Percentiles rank a stretch among this genome's conserved stretches.
phyloP scores from a whole-genome alignment of 352 stramenopile species.

The Blastocystis sp. region DNA sequence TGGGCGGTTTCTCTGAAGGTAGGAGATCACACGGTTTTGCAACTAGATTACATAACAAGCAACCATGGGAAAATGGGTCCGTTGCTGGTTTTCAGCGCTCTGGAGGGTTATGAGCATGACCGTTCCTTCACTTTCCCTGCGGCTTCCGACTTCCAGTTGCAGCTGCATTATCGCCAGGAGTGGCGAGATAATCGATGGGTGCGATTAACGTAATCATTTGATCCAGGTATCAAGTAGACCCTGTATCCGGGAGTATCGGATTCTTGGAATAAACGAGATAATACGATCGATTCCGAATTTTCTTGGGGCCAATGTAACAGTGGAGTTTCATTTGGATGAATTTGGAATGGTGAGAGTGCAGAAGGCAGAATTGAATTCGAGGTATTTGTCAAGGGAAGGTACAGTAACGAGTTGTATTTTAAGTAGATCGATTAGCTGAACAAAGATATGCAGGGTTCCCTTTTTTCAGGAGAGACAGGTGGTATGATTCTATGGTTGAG shows the following conservation, averaged over 20 bases:
- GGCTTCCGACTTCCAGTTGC: background rate
- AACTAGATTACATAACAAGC: background rate
- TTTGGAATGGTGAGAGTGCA: background rate
- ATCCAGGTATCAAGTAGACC: background rate
- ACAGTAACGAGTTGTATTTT: background rate
- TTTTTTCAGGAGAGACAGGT: too few species aligned
- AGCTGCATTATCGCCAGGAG: background rate
- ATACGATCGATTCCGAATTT: background rate
- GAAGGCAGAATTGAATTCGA: background rate
- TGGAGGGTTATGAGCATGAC: background rate
- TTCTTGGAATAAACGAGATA: background rate
- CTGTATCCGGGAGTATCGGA: background rate
- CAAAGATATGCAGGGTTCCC: too few species aligned
- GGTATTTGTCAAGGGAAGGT: background rate
- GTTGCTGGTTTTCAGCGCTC: background rate
- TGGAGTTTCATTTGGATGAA: background rate
- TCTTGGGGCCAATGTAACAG: background rate
- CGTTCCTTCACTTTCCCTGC: background rate
- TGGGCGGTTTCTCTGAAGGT: background rate
- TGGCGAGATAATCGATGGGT: too few species aligned
- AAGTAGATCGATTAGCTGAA: background rate
- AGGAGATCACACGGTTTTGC: background rate
- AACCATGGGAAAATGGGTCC: background rate
- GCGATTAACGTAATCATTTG: too few species aligned
- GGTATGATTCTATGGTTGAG: too few species aligned